Percentiles rank a stretch among this genome's conserved stretches.
Evolutionary conservation across 441 rosid genomes (phyloP).

Genomic region (Euphorbia schlechtendalii): DNA sequence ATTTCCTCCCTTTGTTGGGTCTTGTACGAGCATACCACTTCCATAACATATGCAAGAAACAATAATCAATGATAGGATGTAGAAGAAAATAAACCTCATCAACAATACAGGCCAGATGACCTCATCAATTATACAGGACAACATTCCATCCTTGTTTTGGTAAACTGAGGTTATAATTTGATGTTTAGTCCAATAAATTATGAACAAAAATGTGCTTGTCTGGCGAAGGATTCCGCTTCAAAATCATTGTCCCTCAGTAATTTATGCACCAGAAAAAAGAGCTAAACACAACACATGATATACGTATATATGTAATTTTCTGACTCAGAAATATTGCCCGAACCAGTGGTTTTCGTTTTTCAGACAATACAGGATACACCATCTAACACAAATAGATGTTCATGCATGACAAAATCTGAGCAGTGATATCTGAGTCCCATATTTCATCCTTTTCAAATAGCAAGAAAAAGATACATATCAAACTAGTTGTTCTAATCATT

Average conservation of each 20-base stretch:
- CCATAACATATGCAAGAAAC: conserved; percentile 11
- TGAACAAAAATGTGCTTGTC: not conserved
- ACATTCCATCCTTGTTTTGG: no score
- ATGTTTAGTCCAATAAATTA: no score
- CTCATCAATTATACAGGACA: no score
- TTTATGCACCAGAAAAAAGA: not conserved
- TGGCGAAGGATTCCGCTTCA: not conserved
- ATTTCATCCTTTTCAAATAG: not conserved
- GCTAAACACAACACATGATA: not conserved
- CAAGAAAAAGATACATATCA: not conserved
- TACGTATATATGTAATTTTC: no score
- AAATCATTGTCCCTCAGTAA: not conserved
- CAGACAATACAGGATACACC: not conserved
- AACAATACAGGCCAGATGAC: no score
- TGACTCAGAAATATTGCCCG: not conserved
- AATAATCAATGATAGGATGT: no score
- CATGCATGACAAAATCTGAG: not conserved
- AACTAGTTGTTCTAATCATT: not conserved
- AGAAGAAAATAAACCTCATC: no score
- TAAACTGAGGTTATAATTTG: no score
- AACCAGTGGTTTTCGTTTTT: not conserved
- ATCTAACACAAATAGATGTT: not conserved
- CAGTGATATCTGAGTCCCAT: no score
- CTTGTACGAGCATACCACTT: conserved; percentile 98
- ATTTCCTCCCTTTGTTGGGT: conserved; percentile 58